Evolutionary conservation across 2,329 filamentous ascomycete genomes (phyloP), one percentile per base, ranked within the genome.

Genomic region (Penicillium sumatraense): DNA sequence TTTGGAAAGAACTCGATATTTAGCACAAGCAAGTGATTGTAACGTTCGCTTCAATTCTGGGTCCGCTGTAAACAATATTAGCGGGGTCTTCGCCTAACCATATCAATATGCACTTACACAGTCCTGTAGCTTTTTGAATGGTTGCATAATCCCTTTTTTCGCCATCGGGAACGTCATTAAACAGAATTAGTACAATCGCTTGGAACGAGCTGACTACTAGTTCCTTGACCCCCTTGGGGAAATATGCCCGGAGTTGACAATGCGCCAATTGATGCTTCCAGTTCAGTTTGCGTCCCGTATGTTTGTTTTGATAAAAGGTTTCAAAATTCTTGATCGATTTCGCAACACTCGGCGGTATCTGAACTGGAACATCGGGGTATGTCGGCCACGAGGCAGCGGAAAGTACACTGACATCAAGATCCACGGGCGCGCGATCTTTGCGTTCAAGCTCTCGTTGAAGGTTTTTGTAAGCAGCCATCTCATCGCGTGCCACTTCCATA

Each of bases 261-360:
- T 98, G 92, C 3, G 91, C 91, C n/a, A 99, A 83, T 13, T 89
- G 86, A 72, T 97, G 92, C 72, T 96, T 96, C 92, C 95, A 99
- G 2, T 87, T 87, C 33, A 99, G 81, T 52, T 89, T 88, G 35
- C 93, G 86, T 9, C 93, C 93, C 1, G 87, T 92, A 71, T 99
- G 93, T 75, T 97, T 98, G 68, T 80, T 83, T 72, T 90, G 88
- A 80, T 99, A 99, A 72, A 93, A 92, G 14, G 79, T 71, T 67
- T 96, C 91, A 68, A 96, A 99, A 44, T 87, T 86, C 61, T 89
- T 84, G 54, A 96, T 87, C 52, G 93, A 87, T n/a, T 81, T 80
- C 21, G 89, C 83, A 44, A 98, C 88, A 35, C 89, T 85, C 5
- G 83, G 76, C 0, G 95, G 93, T 6, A 99, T 82, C 53, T 86